These are phyloP conservation scores for Galerina sulciceps DNA, from an alignment of 768 basidiomycete genomes.

Conservation along the genomic window DNA sequence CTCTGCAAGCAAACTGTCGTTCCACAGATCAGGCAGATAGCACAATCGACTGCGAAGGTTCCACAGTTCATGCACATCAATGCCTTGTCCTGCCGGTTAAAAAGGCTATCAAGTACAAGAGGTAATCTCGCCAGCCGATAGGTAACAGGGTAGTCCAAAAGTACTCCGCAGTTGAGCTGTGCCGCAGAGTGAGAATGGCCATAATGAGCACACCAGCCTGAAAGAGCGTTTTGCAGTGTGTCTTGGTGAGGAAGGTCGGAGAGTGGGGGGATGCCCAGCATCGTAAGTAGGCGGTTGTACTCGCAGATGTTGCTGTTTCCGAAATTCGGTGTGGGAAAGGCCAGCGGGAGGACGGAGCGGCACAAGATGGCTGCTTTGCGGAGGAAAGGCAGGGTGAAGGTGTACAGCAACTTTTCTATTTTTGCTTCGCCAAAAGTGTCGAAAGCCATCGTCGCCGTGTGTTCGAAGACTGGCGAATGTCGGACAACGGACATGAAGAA, in stretches of 20 bases:
- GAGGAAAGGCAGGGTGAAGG: conserved; percentile 90
- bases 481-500: conserved; percentile 92
- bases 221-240: conserved; percentile 85
- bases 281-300: conserved; percentile 73
- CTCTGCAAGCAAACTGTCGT: conserved; percentile 87
- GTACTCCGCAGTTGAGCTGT: conserved; percentile 78
- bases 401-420: conserved; percentile 85
- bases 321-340: conserved; percentile 57
- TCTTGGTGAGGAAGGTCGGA: conserved; percentile 82
- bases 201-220: conserved; percentile 91
- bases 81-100: conserved; percentile 73
- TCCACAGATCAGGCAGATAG: conserved; percentile 92
- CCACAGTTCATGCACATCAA: conserved; percentile 79
- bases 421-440: conserved; percentile 82
- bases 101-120: conserved; percentile 79
- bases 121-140: conserved; percentile 89
- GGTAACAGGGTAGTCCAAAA: conserved; percentile 79
- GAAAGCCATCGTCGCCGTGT: conserved; percentile 79
- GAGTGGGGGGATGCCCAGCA: conserved; percentile 81
- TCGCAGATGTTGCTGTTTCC: conserved; percentile 58
- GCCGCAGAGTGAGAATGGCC: conserved; percentile 80
- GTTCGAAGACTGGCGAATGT: conserved; percentile 87
- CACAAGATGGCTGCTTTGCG: conserved; percentile 86
- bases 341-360: conserved; percentile 69
- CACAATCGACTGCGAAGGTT: conserved; percentile 82